Conservation (phyloP, 352 stramenopile species). For the Thraustochytrium striatum region DNA sequence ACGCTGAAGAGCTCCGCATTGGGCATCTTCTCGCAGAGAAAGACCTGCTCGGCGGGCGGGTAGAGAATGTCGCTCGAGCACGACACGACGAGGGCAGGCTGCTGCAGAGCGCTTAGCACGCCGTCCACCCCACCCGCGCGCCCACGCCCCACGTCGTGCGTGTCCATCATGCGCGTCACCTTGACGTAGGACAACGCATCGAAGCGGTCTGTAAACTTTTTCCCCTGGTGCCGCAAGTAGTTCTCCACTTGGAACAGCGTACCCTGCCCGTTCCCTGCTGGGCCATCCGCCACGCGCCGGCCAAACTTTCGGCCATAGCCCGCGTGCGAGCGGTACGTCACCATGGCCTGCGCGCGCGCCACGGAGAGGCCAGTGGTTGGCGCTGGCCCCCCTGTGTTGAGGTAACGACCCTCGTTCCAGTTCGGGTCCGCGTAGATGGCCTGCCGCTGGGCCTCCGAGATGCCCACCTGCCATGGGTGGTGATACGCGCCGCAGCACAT, state of each 20-base stretch:
- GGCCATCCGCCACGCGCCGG: constrained; percentile 50
- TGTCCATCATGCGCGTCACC: constrained; percentile 92
- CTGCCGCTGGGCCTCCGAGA: constrained; percentile 88
- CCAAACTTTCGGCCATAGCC: constrained; percentile 89
- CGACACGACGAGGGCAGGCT: constrained; percentile 82
- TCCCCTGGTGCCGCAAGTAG: constrained; percentile 82
- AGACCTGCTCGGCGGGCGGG: constrained; percentile 81
- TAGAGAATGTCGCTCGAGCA: constrained; percentile 92
- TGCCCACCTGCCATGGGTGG: constrained; percentile 92
- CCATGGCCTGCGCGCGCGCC: constrained; percentile 91
- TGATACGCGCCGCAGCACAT: constrained; percentile 89
- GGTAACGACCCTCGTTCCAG: constrained; percentile 75
- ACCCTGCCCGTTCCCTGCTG: neutral
- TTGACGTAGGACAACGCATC: constrained; percentile 92
- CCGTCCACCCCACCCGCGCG: constrained; percentile 68
- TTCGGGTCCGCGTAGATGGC: constrained; percentile 90
- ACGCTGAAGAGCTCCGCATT: constrained; percentile 79
- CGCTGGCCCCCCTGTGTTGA: constrained; percentile 50
- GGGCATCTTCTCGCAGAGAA: constrained; percentile 72
- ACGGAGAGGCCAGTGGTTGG: constrained; percentile 76
- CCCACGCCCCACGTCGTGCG: constrained; percentile 81
- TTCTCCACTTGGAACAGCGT: constrained; percentile 67
- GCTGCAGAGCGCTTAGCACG: constrained; percentile 58
- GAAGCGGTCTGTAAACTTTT: constrained; percentile 90
- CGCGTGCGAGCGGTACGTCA: constrained; percentile 86